phyloP scores from a whole-genome alignment of 805 yeast genomes.

The Henningerozyma blattae region DNA sequence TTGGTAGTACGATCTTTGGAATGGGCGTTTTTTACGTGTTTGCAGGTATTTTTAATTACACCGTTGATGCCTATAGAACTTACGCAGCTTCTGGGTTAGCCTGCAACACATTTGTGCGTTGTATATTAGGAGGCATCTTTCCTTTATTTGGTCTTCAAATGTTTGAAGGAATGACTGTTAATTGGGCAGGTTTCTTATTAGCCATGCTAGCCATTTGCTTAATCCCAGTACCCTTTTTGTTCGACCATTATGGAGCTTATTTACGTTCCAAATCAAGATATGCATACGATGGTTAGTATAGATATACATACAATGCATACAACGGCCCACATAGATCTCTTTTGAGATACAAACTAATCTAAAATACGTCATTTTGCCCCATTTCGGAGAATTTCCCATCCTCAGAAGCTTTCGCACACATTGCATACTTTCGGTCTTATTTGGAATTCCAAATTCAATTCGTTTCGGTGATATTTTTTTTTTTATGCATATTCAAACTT shows the following conservation, averaged over 20 bases:
- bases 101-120: slow-evolving; percentile 38
- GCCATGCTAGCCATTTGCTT: slow-evolving; percentile 38
- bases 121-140: slow-evolving; percentile 42
- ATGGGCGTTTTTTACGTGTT: slow-evolving; percentile 56
- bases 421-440: too few species aligned
- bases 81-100: slow-evolving; percentile 43
- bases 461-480: too few species aligned
- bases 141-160: slow-evolving; percentile 47
- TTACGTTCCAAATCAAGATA: slow-evolving; percentile 35
- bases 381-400: too few species aligned
- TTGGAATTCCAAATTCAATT: too few species aligned
- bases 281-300: slow-evolving; percentile 27
- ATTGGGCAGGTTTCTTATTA: slow-evolving; percentile 46
- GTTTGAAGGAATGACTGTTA: slow-evolving; percentile 41
- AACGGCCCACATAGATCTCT: too few species aligned
- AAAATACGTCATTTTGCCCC: too few species aligned
- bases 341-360: too few species aligned
- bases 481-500: too few species aligned
- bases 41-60: slow-evolving; percentile 46
- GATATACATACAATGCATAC: too few species aligned
- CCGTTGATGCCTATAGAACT: slow-evolving; percentile 47
- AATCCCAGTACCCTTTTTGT: slow-evolving; percentile 44
- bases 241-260: slow-evolving; percentile 35
- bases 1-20: slow-evolving; percentile 68
- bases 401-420: too few species aligned